Conservation (phyloP, 2,329 filamentous ascomycete species). For the Talaromyces islandicus region DNA sequence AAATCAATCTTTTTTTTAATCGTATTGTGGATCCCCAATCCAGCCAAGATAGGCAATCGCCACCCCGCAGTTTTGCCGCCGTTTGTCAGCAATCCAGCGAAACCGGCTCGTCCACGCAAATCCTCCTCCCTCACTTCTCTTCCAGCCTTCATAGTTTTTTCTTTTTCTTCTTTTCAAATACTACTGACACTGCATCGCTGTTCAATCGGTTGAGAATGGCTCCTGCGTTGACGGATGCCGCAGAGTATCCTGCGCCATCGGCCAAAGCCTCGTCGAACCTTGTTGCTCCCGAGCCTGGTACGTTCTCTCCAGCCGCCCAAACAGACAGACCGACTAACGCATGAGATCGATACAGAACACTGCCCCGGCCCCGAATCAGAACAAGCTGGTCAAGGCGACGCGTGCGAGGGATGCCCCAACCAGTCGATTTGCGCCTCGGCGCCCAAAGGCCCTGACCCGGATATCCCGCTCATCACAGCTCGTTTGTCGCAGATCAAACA, state of each 20-base stretch:
- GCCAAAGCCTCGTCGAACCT: slow-evolving; percentile 75
- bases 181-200: no score
- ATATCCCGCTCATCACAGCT: slow-evolving; percentile 80
- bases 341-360: slow-evolving; percentile 56
- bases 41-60: not conserved
- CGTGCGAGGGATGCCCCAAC: slow-evolving; percentile 92
- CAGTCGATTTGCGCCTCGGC: slow-evolving; percentile 90
- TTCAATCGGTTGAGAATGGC: slow-evolving; percentile 52
- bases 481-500: slow-evolving; percentile 77
- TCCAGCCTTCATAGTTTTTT: no score
- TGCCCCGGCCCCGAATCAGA: slow-evolving; percentile 71
- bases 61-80: not conserved
- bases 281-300: slow-evolving; percentile 82
- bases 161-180: no score
- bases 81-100: not conserved
- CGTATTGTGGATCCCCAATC: not conserved
- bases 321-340: not conserved
- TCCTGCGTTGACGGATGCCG: slow-evolving; percentile 69
- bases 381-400: slow-evolving; percentile 60
- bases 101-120: not conserved
- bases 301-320: slow-evolving; percentile 8
- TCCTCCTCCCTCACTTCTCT: not conserved
- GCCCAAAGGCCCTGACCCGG: slow-evolving; percentile 91
- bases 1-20: no score
- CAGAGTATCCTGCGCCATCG: slow-evolving; percentile 68